Evolutionary conservation across 179 eudicot genomes (phyloP).

Genomic region (Pouteria campechiana): DNA sequence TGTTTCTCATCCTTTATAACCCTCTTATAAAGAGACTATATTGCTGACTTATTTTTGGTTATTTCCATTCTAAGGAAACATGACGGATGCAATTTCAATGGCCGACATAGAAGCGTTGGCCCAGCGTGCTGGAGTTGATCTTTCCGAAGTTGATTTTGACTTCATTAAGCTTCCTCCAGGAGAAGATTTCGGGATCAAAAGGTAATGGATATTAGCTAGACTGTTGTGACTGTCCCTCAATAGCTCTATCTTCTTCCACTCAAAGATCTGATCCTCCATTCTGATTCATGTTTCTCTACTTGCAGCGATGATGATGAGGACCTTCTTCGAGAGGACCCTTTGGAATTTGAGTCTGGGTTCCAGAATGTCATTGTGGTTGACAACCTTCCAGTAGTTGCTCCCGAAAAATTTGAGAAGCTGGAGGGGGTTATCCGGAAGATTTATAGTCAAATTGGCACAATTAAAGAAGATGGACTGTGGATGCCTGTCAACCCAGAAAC

Average conservation of each 20-base stretch:
- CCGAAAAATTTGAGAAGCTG: slow-evolving; percentile 64
- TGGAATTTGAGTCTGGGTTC: slow-evolving; percentile 58
- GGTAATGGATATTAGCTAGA: slow-evolving; percentile 42
- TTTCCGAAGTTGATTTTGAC: slow-evolving; percentile 31
- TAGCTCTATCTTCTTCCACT: too few species aligned
- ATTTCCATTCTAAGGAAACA: too few species aligned
- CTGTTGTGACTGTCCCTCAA: too few species aligned
- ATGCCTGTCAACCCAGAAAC: slow-evolving; percentile 63
- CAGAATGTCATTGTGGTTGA: slow-evolving; percentile 65
- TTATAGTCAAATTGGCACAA: slow-evolving; percentile 65
- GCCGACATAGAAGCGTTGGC: slow-evolving; percentile 38
- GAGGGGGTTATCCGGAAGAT: slow-evolving; percentile 72
- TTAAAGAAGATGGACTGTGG: slow-evolving; percentile 68
- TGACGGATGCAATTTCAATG: slow-evolving; percentile 41
- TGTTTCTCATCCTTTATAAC: too few species aligned
- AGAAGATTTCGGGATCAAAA: slow-evolving; percentile 56
- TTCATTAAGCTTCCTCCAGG: slow-evolving; percentile 50
- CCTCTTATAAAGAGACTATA: too few species aligned
- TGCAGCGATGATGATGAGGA: slow-evolving; percentile 76
- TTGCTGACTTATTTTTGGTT: too few species aligned
- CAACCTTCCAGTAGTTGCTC: slow-evolving; percentile 63
- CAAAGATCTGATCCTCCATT: too few species aligned
- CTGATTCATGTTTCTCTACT: neutral
- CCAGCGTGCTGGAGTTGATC: slow-evolving; percentile 32
- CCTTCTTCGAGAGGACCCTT: slow-evolving; percentile 32